phyloP scores from a whole-genome alignment of 2,329 filamentous ascomycete genomes.

The Torrubiella hemipterigena region DNA sequence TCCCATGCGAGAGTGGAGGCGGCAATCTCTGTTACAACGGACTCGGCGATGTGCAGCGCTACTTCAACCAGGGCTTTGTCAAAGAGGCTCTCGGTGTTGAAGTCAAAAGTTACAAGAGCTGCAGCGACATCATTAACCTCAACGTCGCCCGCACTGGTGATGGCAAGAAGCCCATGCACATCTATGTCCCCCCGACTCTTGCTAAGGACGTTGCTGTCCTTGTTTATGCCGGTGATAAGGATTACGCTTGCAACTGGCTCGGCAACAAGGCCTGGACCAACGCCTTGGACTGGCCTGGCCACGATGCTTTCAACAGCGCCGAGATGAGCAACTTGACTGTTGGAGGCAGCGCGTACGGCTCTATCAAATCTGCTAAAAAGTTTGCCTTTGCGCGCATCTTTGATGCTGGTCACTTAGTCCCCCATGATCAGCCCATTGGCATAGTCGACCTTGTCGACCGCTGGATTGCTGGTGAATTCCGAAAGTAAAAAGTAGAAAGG shows the following conservation, averaged over 20 bases:
- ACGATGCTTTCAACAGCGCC: slow-evolving; percentile 66
- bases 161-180: slow-evolving; percentile 98
- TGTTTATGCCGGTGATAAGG: slow-evolving; percentile 83
- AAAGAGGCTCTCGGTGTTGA: slow-evolving; percentile 83
- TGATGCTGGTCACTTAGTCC: slow-evolving; percentile 92
- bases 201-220: slow-evolving; percentile 78
- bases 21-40: slow-evolving; percentile 88
- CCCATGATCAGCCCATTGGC: slow-evolving; percentile 84
- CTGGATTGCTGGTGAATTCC: slow-evolving; percentile 83
- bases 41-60: slow-evolving; percentile 76
- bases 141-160: slow-evolving; percentile 97
- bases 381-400: slow-evolving; percentile 89
- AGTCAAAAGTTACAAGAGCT: slow-evolving; percentile 81
- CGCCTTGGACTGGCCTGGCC: slow-evolving; percentile 82
- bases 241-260: slow-evolving; percentile 96
- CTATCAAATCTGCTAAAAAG: slow-evolving; percentile 82
- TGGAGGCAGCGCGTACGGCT: slow-evolving; percentile 42
- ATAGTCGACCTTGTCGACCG: slow-evolving; percentile 90
- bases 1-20: slow-evolving; percentile 64
- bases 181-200: slow-evolving; percentile 72
- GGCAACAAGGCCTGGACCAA: slow-evolving; percentile 95
- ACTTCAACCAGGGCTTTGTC: slow-evolving; percentile 74
- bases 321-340: slow-evolving; percentile 54
- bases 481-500: slow-evolving; percentile 22
- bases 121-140: slow-evolving; percentile 97